Evolutionary conservation across 2,329 filamentous ascomycete genomes (phyloP).

Genomic region (Penicillium sp.): DNA sequence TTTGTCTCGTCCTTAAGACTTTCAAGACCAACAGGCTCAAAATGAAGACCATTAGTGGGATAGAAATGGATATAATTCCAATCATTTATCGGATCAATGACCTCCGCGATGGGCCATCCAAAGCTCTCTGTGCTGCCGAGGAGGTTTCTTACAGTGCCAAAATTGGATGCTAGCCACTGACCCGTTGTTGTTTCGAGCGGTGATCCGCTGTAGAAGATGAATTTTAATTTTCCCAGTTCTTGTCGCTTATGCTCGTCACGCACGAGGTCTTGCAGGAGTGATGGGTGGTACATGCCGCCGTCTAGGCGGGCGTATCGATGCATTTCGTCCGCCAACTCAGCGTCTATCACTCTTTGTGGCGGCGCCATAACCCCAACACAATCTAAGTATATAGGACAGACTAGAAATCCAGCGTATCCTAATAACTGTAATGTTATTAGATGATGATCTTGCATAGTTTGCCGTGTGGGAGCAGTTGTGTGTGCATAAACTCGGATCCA

Average conservation of each 20-base stretch:
- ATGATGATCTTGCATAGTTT: background rate
- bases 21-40: constrained; percentile 8
- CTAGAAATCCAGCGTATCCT: constrained; percentile 19
- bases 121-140: constrained; percentile 25
- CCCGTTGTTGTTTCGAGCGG: constrained; percentile 24
- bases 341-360: constrained; percentile 10
- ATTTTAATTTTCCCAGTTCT: constrained; percentile 16
- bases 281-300: constrained; percentile 19
- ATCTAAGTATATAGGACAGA: constrained; percentile 17
- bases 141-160: background rate
- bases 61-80: constrained; percentile 22
- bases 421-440: constrained; percentile 15
- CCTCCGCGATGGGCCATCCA: constrained; percentile 15
- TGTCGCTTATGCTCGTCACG: constrained; percentile 13
- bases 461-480: background rate
- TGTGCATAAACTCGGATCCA: background rate
- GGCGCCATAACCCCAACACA: constrained; percentile 20
- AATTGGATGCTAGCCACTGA: constrained; percentile 20
- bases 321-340: constrained; percentile 16
- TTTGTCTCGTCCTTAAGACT: background rate
- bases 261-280: constrained; percentile 22
- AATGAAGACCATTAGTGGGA: constrained; percentile 13
- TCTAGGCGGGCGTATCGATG: constrained; percentile 17
- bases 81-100: constrained; percentile 11
- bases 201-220: constrained; percentile 21